Percentiles rank a stretch among this genome's conserved stretches.
These are phyloP conservation scores for Metarhizium robertsii DNA, from an alignment of 2,329 filamentous ascomycete species.

Conservation along the genomic window DNA sequence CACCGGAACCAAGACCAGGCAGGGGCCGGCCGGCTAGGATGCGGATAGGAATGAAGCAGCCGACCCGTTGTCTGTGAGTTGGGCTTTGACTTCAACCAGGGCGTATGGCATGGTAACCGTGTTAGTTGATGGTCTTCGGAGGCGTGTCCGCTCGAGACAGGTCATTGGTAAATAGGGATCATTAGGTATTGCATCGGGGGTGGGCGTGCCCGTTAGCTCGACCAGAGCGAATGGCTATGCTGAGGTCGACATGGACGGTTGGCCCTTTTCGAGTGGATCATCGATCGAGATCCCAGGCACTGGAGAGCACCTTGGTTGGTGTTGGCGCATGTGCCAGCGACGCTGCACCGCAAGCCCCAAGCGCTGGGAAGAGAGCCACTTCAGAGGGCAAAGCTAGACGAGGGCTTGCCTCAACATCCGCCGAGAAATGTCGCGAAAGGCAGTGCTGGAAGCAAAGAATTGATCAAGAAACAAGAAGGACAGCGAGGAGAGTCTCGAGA, in stretches of 20 bases:
- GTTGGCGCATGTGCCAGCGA: background rate
- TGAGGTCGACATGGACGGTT: no score
- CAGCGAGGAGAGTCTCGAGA: no score
- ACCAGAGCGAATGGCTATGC: no score
- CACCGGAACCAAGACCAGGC: background rate
- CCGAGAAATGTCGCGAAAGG: no score
- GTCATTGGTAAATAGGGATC: background rate
- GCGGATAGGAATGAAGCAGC: background rate
- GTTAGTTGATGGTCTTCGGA: background rate
- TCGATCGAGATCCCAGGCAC: constrained; percentile 4
- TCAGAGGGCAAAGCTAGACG: background rate
- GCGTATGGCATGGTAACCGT: background rate
- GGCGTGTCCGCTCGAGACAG: background rate
- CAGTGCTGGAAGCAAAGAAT: no score
- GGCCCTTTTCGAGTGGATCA: background rate
- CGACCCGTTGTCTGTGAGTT: background rate
- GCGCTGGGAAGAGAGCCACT: background rate
- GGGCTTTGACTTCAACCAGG: background rate
- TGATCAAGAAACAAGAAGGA: no score
- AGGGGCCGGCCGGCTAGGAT: no score
- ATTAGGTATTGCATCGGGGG: no score
- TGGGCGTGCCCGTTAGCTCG: no score
- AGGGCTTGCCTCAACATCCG: no score
- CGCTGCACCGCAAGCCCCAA: background rate
- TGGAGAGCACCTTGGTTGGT: background rate